A percentile compares a stretch with the other conserved stretches of the same genome.
Evolutionary conservation across 108 stramenopile species (phyloP).

Genomic region (Conticribra weissflogii): DNA sequence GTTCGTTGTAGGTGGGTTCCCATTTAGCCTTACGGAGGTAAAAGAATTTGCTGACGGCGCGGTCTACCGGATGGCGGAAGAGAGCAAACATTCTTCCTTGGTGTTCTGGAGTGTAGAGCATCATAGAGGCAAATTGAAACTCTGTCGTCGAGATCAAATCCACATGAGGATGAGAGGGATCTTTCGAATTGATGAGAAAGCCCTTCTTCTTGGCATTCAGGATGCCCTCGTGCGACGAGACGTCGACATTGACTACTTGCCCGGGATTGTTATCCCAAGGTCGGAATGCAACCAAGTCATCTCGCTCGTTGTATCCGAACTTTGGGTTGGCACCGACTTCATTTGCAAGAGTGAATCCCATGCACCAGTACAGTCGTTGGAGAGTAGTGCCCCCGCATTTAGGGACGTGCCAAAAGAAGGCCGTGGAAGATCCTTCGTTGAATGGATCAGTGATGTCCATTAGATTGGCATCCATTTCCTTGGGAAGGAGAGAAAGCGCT

Average conservation of each 20-base stretch:
- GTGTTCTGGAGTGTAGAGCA: conserved; percentile 38
- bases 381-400: conserved; percentile 48
- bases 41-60: conserved; percentile 52
- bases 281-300: conserved; percentile 19
- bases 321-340: conserved; percentile 39
- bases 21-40: conserved; percentile 48
- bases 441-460: conserved; percentile 18
- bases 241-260: conserved; percentile 55
- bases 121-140: conserved; percentile 39
- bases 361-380: conserved; percentile 46
- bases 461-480: conserved; percentile 10
- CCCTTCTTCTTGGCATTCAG: conserved; percentile 37
- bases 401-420: conserved; percentile 61
- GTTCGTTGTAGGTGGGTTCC: conserved; percentile 52
- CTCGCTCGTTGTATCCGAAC: conserved; percentile 4
- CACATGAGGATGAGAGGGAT: conserved; percentile 16
- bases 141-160: conserved; percentile 43
- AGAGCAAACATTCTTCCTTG: conserved; percentile 41
- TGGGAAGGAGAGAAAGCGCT: neutral
- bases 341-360: conserved; percentile 39
- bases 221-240: conserved; percentile 45
- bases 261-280: conserved; percentile 46
- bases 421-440: conserved; percentile 14
- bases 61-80: conserved; percentile 52
- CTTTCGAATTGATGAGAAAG: conserved; percentile 9